Evolutionary conservation across 2,329 filamentous ascomycete species (phyloP).

Genomic region (Ophiostoma novo-ulmi): DNA sequence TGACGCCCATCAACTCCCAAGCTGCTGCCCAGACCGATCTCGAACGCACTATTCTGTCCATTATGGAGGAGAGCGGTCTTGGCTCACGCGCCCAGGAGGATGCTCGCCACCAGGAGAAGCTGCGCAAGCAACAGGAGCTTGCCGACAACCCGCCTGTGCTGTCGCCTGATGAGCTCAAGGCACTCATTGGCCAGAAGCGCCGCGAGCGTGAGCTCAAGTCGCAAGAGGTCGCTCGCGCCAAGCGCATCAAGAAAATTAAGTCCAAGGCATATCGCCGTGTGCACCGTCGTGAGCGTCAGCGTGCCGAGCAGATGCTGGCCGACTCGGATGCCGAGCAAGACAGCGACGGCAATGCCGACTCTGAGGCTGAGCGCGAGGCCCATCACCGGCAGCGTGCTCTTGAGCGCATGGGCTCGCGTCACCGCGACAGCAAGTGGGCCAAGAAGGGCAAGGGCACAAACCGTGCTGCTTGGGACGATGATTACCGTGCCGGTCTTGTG

Average conservation of each 20-base stretch:
- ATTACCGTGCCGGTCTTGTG: constrained; percentile 68
- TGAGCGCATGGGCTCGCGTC: constrained; percentile 78
- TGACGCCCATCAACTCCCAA: constrained; percentile 56
- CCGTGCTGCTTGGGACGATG: constrained; percentile 81
- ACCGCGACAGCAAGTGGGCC: constrained; percentile 87
- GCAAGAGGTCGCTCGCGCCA: constrained; percentile 79
- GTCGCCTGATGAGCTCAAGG: constrained; percentile 64
- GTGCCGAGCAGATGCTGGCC: constrained; percentile 48
- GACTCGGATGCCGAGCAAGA: constrained; percentile 51
- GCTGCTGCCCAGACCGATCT: constrained; percentile 70
- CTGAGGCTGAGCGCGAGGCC: constrained; percentile 59
- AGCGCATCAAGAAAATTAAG: constrained; percentile 98
- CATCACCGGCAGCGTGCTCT: constrained; percentile 71
- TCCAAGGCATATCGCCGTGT: constrained; percentile 91
- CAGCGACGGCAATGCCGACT: constrained; percentile 59
- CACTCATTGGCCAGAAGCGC: constrained; percentile 67
- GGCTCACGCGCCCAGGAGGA: constrained; percentile 40
- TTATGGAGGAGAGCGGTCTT: constrained; percentile 84
- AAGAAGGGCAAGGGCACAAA: constrained; percentile 76
- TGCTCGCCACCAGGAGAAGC: constrained; percentile 39
- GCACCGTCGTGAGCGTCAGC: constrained; percentile 67
- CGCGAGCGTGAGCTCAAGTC: constrained; percentile 80
- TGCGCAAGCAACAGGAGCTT: constrained; percentile 57
- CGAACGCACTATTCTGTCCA: constrained; percentile 78
- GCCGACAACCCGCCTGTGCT: constrained; percentile 64